Evolutionary conservation across 2,329 filamentous ascomycete species (phyloP), one percentile per base, ranked within the genome.

Genomic region (Orbilia javanica): DNA sequence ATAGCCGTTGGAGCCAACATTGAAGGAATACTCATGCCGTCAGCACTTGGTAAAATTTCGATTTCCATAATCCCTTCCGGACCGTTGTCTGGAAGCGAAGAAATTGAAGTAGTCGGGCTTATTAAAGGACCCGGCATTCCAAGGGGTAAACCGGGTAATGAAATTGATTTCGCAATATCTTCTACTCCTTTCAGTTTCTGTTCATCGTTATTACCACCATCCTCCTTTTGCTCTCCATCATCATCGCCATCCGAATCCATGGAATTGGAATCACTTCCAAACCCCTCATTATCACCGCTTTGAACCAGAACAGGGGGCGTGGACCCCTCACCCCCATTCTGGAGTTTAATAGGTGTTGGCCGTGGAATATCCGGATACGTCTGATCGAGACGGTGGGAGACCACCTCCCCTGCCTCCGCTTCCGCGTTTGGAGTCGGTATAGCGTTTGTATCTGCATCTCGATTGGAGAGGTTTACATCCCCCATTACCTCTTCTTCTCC

Each of bases 381-480:
- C 39, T 71, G 50, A 15, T 77, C 73, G 5, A 77, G 50, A n/a
- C 52, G 53, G 48, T 77, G 73, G 13, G 73, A 34, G 8, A 62
- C 42, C 15, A 77, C 62, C 4, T 65, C 64, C 4, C 72, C 71
- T 15, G 46, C 48, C 10, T 50, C 70, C 6, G 52, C 13, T 31
- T 66, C 39, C 4, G 67, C 11, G 39, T 66, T 29, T 4, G 67
- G 15, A 10, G 15, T 1, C 15, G 29, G 18, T 25, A 3, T 3
- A 1, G 63, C 31, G 11, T 55, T 39, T 2, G 63, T 13, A 0
- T 36, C 36, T 5, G 71, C 64, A 15, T 36, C 46, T 7, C 72
- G 55, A 15, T 76, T 42, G 10, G 42, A 18, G 13, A 76, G 52
- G n/a, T 18, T 31, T 20, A 18, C 22, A 22, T 22, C n/a, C 3